Conservation (phyloP, 352 stramenopile species). For the Globisporangium orthogonon region DNA sequence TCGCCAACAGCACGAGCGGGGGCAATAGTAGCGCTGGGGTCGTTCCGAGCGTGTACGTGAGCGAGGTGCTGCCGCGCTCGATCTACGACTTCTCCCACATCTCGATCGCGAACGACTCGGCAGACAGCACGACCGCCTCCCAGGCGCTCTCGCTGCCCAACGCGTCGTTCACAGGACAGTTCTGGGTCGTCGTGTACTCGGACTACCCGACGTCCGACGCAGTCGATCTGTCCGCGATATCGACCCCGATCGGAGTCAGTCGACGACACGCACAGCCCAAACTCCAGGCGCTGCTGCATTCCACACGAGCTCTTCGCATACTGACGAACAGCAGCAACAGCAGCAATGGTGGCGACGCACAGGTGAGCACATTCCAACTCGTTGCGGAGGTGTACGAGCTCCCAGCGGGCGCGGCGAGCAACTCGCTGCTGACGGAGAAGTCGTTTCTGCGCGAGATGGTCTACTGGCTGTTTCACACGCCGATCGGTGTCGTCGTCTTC, state of each 20-base stretch:
- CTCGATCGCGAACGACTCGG: slow-evolving; percentile 18
- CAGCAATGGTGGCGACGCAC: not conserved
- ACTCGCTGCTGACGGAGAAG: slow-evolving; percentile 32
- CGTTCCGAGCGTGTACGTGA: slow-evolving; percentile 61
- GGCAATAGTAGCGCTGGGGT: slow-evolving; percentile 12
- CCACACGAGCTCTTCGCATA: slow-evolving; percentile 3
- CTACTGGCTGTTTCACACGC: slow-evolving; percentile 40
- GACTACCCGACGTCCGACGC: slow-evolving; percentile 30
- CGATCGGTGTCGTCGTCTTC: slow-evolving; percentile 43
- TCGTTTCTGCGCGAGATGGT: slow-evolving; percentile 43
- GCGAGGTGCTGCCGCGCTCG: slow-evolving; percentile 55
- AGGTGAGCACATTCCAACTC: slow-evolving; percentile 26
- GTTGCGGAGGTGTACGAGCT: slow-evolving; percentile 34
- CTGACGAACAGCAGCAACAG: slow-evolving; percentile 6
- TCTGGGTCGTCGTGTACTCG: slow-evolving; percentile 73
- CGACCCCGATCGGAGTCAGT: not conserved
- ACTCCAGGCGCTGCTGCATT: slow-evolving; percentile 3
- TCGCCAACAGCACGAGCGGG: not conserved
- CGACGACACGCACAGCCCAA: not conserved
- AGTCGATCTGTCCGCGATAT: slow-evolving; percentile 8
- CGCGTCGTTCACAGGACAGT: slow-evolving; percentile 50
- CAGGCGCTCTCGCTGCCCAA: slow-evolving; percentile 46
- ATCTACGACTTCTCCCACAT: slow-evolving; percentile 75
- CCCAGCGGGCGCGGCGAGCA: slow-evolving; percentile 2
- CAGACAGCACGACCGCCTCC: not conserved